These are phyloP conservation scores for Beauveria brongniartii DNA, from an alignment of 2,329 filamentous ascomycete genomes.

Conservation along the genomic window DNA sequence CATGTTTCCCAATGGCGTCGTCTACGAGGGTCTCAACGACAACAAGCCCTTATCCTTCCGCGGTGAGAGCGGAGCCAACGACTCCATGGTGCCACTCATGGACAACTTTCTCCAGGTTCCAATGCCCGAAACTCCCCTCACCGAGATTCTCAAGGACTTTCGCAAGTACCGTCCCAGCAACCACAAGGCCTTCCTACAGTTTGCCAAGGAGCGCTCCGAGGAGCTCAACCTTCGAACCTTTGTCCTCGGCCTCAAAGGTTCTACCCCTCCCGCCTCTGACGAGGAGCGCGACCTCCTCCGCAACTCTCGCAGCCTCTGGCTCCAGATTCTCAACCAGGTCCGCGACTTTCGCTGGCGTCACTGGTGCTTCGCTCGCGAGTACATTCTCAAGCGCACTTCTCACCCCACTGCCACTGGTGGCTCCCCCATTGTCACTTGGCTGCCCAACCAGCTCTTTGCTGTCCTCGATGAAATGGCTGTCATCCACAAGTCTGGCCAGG, in stretches of 20 bases:
- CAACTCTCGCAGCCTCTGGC: conserved; percentile 51
- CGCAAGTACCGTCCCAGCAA: conserved; percentile 81
- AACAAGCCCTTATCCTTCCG: conserved; percentile 69
- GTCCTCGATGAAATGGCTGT: conserved; percentile 63
- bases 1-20: conserved; percentile 88
- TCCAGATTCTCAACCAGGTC: conserved; percentile 63
- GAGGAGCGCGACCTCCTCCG: conserved; percentile 37
- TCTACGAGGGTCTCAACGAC: conserved; percentile 77
- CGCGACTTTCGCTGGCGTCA: conserved; percentile 77
- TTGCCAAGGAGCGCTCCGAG: conserved; percentile 47
- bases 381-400: conserved; percentile 68
- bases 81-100: conserved; percentile 85
- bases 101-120: conserved; percentile 79
- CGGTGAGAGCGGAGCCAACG: conserved; percentile 88
- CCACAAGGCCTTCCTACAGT: conserved; percentile 75
- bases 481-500: conserved; percentile 39
- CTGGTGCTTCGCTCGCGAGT: conserved; percentile 80
- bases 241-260: conserved; percentile 34
- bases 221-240: conserved; percentile 50
- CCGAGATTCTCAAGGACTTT: conserved; percentile 82
- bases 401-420: conserved; percentile 76
- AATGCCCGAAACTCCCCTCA: conserved; percentile 86
- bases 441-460: conserved; percentile 72
- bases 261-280: conserved; percentile 15
- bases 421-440: conserved; percentile 75